Percentiles rank a stretch among this genome's conserved stretches.
Evolutionary conservation across 164 flowering plant genomes (phyloP).

Genomic region (Chimonanthus salicifolius): DNA sequence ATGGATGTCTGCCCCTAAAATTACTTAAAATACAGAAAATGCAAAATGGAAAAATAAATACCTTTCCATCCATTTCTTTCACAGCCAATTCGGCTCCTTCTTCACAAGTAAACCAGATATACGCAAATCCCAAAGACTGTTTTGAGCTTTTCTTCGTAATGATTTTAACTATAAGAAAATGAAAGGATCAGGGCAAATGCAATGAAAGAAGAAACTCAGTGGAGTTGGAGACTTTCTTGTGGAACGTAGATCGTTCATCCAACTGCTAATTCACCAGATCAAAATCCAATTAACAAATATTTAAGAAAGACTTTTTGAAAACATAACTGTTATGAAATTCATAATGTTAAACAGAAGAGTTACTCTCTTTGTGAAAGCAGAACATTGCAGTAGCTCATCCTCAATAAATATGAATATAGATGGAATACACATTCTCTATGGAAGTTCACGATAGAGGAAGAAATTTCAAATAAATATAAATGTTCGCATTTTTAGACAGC

Average conservation of each 20-base stretch:
- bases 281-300: neutral
- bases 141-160: constrained; percentile 18
- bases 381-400: too few relatives aligned
- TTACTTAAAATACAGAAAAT: neutral
- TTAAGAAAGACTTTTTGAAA: neutral
- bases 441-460: too few relatives aligned
- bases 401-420: too few relatives aligned
- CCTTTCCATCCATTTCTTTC: constrained; percentile 41
- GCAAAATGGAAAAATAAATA: neutral
- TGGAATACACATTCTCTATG: too few relatives aligned
- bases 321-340: too few relatives aligned
- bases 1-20: neutral
- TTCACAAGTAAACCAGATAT: constrained; percentile 29
- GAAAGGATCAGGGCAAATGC: neutral
- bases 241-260: neutral
- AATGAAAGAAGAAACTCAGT: neutral
- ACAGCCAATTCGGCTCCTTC: constrained; percentile 29
- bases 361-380: too few relatives aligned
- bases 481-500: too few relatives aligned
- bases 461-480: too few relatives aligned
- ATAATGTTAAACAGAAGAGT: too few relatives aligned
- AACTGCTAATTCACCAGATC: neutral
- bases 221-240: neutral
- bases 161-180: constrained; percentile 25
- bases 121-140: constrained; percentile 35